Percentiles rank a stretch among this genome's conserved stretches.
Evolutionary conservation across 805 yeast species (phyloP).

Genomic region (Naumovozyma castellii): DNA sequence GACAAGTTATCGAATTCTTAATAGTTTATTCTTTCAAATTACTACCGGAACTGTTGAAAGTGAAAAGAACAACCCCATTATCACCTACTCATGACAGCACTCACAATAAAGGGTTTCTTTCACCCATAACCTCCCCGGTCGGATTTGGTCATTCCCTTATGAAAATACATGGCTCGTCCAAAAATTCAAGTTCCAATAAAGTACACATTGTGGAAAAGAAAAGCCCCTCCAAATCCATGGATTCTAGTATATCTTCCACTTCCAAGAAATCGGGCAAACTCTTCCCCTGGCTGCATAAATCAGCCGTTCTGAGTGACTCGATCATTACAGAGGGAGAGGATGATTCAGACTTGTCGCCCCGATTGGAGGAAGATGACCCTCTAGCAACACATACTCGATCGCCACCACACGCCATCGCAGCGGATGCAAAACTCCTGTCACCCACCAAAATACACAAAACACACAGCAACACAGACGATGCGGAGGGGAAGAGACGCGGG

Average conservation of each 20-base stretch:
- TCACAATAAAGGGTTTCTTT: neutral
- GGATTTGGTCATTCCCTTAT: neutral
- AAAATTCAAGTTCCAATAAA: neutral
- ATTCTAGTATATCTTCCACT: neutral
- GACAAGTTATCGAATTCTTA: conserved; percentile 74
- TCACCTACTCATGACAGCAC: too few relatives aligned
- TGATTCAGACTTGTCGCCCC: neutral
- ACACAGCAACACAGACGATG: neutral
- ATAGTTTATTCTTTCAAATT: conserved; percentile 52
- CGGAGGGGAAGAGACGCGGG: neutral
- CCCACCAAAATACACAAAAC: neutral
- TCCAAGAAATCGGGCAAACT: neutral
- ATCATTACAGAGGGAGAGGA: neutral
- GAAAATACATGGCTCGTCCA: neutral
- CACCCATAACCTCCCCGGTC: neutral
- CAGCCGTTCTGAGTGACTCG: neutral
- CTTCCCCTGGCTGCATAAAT: neutral
- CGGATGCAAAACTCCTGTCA: neutral
- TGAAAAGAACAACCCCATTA: neutral
- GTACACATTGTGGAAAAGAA: neutral
- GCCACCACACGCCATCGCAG: neutral
- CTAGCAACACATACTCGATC: too few relatives aligned
- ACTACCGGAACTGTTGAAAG: neutral
- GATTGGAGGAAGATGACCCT: neutral
- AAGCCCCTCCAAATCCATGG: neutral